Percentiles rank a stretch among this genome's conserved stretches.
Conservation (phyloP, 1,284 basidiomycete genomes). For the Volvariella surrecta region DNA sequence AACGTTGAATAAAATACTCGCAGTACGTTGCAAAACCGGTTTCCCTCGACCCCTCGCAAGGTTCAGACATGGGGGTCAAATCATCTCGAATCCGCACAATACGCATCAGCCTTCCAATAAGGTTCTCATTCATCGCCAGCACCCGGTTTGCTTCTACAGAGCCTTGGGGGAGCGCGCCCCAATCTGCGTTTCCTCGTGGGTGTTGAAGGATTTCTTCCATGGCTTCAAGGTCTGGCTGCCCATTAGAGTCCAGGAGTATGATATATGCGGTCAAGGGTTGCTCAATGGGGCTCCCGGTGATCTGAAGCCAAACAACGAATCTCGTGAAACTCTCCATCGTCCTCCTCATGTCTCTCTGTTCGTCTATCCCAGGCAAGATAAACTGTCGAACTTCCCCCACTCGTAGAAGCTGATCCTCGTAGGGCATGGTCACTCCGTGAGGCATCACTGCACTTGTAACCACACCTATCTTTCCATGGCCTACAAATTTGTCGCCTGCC, state of each 20-base stretch:
- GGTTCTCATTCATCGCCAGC: conserved; percentile 45
- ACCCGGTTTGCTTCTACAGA: conserved; percentile 36
- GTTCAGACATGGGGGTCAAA: conserved; percentile 50
- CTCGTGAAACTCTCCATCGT: conserved; percentile 56
- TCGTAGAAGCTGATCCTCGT: background rate
- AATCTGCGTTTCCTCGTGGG: conserved; percentile 44
- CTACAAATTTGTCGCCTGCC: background rate
- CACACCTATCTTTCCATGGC: conserved; percentile 1
- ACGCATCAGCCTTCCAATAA: conserved; percentile 45
- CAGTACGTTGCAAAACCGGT: conserved; percentile 40
- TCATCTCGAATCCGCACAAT: conserved; percentile 53
- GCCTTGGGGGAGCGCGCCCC: conserved; percentile 36
- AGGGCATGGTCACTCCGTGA: background rate
- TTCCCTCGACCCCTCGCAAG: conserved; percentile 41
- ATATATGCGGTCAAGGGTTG: conserved; percentile 49
- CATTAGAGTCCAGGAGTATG: conserved; percentile 43
- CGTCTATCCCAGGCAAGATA: conserved; percentile 1
- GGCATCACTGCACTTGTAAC: conserved; percentile 1
- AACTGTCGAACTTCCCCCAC: background rate
- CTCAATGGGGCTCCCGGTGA: conserved; percentile 46
- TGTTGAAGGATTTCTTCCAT: conserved; percentile 40
- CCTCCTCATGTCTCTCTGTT: conserved; percentile 26
- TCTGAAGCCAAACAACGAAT: conserved; percentile 52
- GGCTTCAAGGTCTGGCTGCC: conserved; percentile 45
- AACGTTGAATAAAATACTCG: conserved; percentile 50